Evolutionary conservation across 2,329 filamentous ascomycete genomes (phyloP).

Genomic region (Trichoderma endophyticum): DNA sequence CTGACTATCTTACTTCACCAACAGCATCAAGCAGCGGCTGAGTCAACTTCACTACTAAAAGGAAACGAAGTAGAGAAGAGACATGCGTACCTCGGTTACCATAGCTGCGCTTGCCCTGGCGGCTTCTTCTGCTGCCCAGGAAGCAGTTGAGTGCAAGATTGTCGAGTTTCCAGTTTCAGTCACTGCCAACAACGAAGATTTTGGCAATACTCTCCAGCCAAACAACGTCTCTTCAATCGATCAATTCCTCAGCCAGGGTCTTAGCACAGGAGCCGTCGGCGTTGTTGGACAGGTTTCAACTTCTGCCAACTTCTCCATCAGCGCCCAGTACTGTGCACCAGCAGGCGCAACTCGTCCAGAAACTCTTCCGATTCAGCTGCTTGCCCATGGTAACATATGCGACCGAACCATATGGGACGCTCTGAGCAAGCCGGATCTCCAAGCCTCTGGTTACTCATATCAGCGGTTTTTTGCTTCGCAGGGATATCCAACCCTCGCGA

Average conservation of each 20-base stretch:
- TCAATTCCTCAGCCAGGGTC: background rate
- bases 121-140: background rate
- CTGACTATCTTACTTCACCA: background rate
- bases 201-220: background rate
- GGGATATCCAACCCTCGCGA: background rate
- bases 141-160: background rate
- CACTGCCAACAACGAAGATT: background rate
- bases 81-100: background rate
- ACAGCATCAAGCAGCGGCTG: background rate
- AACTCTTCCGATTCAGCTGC: background rate
- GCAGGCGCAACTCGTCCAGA: background rate
- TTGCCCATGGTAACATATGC: background rate
- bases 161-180: background rate
- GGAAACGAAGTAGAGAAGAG: background rate
- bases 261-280: background rate
- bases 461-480: slow-evolving; percentile 1
- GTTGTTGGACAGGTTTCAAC: background rate
- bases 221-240: background rate
- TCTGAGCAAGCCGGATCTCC: background rate
- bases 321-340: slow-evolving; percentile 1
- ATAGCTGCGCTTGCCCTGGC: background rate
- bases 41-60: background rate
- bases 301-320: background rate
- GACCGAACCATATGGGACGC: background rate
- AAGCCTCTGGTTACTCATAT: background rate